Base-by-base conservation (phyloP, 345 rosid species). In the Eucalyptus guilfoylei region DNA sequence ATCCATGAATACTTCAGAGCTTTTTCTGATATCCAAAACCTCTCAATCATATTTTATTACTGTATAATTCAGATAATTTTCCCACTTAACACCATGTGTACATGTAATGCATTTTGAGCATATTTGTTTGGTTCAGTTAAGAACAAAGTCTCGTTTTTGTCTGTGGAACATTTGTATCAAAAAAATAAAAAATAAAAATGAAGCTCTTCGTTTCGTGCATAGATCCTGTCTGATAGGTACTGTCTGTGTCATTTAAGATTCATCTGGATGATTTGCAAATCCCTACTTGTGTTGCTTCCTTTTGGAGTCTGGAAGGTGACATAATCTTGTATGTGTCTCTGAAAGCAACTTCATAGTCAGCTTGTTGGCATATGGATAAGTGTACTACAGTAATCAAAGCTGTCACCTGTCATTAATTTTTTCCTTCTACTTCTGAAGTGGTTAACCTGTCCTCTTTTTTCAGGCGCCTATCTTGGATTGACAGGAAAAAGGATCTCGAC, bases 401-500 rank as follows among this genome's bases (percentile, higher is more conserved):
- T 40, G 47, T 76, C 47, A 40, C 30, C 85, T 37, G 88, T 86
- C 32, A 2, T 86, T 44, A 34, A 21, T 32, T 54, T 49, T 21
- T 76, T 50, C 37, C 13, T 44, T 23, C 14, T 55, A 69, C 37
- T n/a, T 28, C 54, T 11, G 50, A 37, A 88, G 86, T 69, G 50
- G 76, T 11, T 90, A 62, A 48, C 19, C 32, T 34, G 88, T 54
- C 69, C 90, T 45, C 88, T 19, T 44, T 72, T 85, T 93, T 91
- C 95, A 96, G 99, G 99, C 88, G 92, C 96, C 88, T 97, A 96
- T 91, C 97, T 97, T 92, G 99, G 99, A 86, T 89, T 97, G 96
- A 96, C 99, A 86, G 98, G 99, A 86, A 94, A 91, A 92, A 97
- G 98, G 89, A 91, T 96, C 85, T 96, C 97, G 12, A 94, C 98